These are phyloP conservation scores for Aspergillus affinis DNA, from an alignment of 495 filamentous ascomycete species.

Conservation along the genomic window DNA sequence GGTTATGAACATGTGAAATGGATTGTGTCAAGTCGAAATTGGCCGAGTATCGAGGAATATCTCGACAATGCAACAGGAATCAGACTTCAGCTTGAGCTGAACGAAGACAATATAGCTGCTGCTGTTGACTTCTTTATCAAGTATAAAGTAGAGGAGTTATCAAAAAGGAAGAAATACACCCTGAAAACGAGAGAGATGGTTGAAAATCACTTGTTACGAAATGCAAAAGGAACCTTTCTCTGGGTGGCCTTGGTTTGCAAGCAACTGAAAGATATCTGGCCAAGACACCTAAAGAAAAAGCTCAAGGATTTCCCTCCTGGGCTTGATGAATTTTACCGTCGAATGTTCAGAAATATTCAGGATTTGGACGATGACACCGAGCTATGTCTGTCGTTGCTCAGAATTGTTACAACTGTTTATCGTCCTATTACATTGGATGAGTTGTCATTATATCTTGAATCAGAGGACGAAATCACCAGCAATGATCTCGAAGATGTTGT, in stretches of 20 bases:
- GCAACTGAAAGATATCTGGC: too few species aligned
- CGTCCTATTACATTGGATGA: not conserved
- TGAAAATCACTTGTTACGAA: constrained; percentile 18
- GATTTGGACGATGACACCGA: not conserved
- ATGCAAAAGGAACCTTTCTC: constrained; percentile 34
- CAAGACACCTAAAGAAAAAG: too few species aligned
- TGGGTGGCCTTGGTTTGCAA: constrained; percentile 29
- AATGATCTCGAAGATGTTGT: not conserved
- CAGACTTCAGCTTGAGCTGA: not conserved
- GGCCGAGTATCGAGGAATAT: constrained; percentile 30
- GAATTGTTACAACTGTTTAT: not conserved
- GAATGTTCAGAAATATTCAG: not conserved
- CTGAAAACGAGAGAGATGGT: constrained; percentile 12
- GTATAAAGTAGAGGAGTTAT: not conserved
- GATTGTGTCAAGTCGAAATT: constrained; percentile 43
- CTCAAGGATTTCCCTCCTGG: not conserved
- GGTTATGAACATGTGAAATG: not conserved
- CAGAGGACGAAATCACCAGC: not conserved
- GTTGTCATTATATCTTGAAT: not conserved
- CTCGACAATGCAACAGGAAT: constrained; percentile 10
- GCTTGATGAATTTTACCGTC: not conserved
- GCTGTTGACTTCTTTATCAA: not conserved
- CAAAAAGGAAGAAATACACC: not conserved
- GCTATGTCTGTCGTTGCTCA: not conserved
- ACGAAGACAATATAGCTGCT: not conserved